Evolutionary conservation across 1,139 yeast species (phyloP).

Genomic region (Taphrina flavorubra): DNA sequence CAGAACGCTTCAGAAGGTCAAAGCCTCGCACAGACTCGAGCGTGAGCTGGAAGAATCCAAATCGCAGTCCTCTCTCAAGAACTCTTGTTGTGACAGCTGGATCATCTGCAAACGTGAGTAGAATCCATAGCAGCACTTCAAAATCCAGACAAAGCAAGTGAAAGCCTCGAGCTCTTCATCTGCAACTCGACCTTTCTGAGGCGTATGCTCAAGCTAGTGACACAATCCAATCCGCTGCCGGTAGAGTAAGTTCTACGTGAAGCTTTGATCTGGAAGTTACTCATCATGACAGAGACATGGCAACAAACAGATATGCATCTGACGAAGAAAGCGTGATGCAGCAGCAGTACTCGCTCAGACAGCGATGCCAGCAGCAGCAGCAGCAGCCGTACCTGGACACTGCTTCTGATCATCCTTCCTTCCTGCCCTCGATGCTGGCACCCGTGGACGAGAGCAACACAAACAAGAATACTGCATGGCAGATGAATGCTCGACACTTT

Average conservation of each 20-base stretch:
- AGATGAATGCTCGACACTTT: not conserved
- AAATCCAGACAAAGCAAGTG: not conserved
- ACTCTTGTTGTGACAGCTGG: not conserved
- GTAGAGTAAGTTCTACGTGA: not conserved
- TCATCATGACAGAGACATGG: conserved; percentile 1
- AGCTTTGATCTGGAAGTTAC: not conserved
- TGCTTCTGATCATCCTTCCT: conserved; percentile 7
- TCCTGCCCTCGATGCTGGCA: conserved; percentile 10
- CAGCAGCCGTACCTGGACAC: not conserved
- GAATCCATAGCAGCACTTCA: not conserved
- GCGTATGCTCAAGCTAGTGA: not conserved
- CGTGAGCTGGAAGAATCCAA: not conserved
- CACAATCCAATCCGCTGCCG: not conserved
- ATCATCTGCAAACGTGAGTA: not conserved
- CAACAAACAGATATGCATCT: conserved; percentile 1
- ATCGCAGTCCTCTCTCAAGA: not conserved
- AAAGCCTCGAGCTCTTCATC: not conserved
- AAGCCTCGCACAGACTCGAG: conserved; percentile 14
- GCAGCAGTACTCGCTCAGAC: not conserved
- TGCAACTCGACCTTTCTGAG: no score
- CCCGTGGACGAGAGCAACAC: conserved; percentile 8
- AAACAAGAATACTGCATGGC: not conserved
- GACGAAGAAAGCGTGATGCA: not conserved
- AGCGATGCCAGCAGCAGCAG: not conserved
- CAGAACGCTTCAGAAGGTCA: not conserved